Evolutionary conservation across 306 rosid species (phyloP), one percentile per base, ranked within the genome.

Genomic region (Cucurbita moschata): DNA sequence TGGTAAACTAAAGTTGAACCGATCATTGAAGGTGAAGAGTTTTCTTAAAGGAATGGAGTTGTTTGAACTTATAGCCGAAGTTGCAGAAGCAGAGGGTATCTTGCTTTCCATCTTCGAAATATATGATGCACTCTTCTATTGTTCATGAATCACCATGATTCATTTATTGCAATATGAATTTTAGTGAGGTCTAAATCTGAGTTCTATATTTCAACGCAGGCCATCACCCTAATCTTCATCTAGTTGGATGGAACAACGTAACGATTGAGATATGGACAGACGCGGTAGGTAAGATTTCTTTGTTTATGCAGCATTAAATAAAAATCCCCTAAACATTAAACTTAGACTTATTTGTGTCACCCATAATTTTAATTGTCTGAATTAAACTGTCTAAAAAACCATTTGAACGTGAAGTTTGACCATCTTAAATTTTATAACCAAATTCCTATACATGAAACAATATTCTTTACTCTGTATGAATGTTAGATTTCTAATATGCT

Each of bases 181-280:
- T 68, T 23, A 8, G 7, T 12, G 21, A 49, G 19, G 14, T 26
- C 12, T 69, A 69, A 15, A 26, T 44, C 30, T 49, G 71, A 59
- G 37, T 53, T 19, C 42, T 35, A 30, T 49, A 55, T 35, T 75
- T 54, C 23, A 54, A 69, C 64, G 78, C 88, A 92, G 98, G 85
- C 75, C 96, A 92, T 80, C 96, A 92, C 82, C 98, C 98, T n/a
- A 92, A 92, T 79, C 98, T 92, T 81, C 98, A 92, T 84, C 91
- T 92, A 65, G 96, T 87, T 75, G 92, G 91, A 73, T 89, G 96
- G 96, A 92, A 92, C 80, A 88, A 85, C 68, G 86, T 90, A 40
- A 86, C 86, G 14, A 77, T 92, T 51, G 92, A 92, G 80, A 92
- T 92, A 64, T 92, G 89, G 89, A 92, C 98, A 30, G 92, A 90